phyloP scores from a whole-genome alignment of 2,329 filamentous ascomycete genomes.

The Pseudogymnoascus sp. region DNA sequence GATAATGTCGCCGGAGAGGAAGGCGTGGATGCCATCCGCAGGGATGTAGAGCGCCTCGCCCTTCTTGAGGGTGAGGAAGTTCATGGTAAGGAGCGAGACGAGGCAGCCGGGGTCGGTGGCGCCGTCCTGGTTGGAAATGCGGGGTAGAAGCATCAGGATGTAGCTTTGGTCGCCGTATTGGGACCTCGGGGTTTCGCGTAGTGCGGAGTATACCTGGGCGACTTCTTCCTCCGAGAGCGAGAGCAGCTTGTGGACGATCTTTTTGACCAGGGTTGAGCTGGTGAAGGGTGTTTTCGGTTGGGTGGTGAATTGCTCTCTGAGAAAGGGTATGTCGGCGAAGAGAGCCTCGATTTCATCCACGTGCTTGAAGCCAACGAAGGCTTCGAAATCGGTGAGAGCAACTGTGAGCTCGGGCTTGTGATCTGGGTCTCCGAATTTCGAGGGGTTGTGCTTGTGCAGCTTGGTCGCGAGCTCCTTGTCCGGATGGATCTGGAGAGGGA shows the following conservation, averaged over 20 bases:
- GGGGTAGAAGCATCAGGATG: slow-evolving; percentile 55
- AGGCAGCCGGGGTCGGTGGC: slow-evolving; percentile 56
- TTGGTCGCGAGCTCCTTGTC: slow-evolving; percentile 57
- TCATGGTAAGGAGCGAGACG: slow-evolving; percentile 66
- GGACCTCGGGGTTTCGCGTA: slow-evolving; percentile 40
- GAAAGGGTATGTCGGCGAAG: slow-evolving; percentile 32
- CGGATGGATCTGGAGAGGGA: slow-evolving; percentile 68
- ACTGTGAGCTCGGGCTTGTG: slow-evolving; percentile 77
- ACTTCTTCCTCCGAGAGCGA: slow-evolving; percentile 45
- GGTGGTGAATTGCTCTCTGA: slow-evolving; percentile 17
- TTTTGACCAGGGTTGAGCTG: slow-evolving; percentile 47
- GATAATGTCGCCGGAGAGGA: slow-evolving; percentile 84
- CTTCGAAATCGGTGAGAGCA: slow-evolving; percentile 62
- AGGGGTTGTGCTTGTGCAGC: slow-evolving; percentile 55
- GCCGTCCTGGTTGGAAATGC: slow-evolving; percentile 57
- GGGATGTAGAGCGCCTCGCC: slow-evolving; percentile 89
- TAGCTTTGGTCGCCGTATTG: slow-evolving; percentile 44
- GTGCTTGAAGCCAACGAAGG: slow-evolving; percentile 68
- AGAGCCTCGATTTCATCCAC: slow-evolving; percentile 50
- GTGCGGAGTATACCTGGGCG: slow-evolving; percentile 41
- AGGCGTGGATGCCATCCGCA: slow-evolving; percentile 94
- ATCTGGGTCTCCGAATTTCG: slow-evolving; percentile 62
- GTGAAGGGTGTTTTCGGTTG: slow-evolving; percentile 38
- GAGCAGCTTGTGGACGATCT: slow-evolving; percentile 46
- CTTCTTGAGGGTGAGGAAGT: slow-evolving; percentile 56